These are phyloP conservation scores for Cyberlindnera euphorbiae DNA, from an alignment of 805 yeast species.

Conservation along the genomic window DNA sequence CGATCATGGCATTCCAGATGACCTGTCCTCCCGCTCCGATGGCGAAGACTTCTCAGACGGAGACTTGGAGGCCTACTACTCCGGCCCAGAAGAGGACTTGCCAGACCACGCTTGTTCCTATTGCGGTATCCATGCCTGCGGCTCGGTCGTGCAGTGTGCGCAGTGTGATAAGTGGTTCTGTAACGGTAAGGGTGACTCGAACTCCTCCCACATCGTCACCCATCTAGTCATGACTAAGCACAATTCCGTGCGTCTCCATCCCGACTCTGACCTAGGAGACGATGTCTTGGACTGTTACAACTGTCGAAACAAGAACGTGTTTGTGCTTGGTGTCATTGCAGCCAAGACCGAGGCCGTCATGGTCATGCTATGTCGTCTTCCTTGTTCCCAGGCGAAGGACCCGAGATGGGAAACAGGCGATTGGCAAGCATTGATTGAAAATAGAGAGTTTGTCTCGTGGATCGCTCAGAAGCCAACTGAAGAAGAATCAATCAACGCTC, in stretches of 20 bases:
- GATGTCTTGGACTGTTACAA: slow-evolving; percentile 83
- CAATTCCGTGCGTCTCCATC: slow-evolving; percentile 67
- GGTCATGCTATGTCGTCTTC: slow-evolving; percentile 80
- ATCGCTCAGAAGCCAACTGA: slow-evolving; percentile 67
- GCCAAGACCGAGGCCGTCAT: slow-evolving; percentile 85
- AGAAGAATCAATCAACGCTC: slow-evolving; percentile 53
- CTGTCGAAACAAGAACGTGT: slow-evolving; percentile 80
- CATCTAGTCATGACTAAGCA: slow-evolving; percentile 82
- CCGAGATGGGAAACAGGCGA: slow-evolving; percentile 80
- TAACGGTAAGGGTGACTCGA: slow-evolving; percentile 56
- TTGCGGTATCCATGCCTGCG: slow-evolving; percentile 67
- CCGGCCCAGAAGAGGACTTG: slow-evolving; percentile 18
- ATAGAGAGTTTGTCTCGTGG: slow-evolving; percentile 77
- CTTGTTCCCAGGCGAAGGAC: slow-evolving; percentile 77
- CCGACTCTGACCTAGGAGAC: slow-evolving; percentile 81
- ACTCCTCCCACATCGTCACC: slow-evolving; percentile 69
- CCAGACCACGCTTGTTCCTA: slow-evolving; percentile 52
- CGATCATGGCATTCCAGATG: slow-evolving; percentile 2
- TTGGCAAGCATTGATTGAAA: slow-evolving; percentile 85
- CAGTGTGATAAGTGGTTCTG: slow-evolving; percentile 87
- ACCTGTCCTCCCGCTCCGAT: slow-evolving; percentile 4
- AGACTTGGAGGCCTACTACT: slow-evolving; percentile 13
- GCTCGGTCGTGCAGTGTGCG: slow-evolving; percentile 69
- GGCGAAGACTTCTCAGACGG: slow-evolving; percentile 10
- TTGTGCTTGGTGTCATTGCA: slow-evolving; percentile 78